Base-by-base conservation (phyloP, 768 basidiomycete genomes). In the Podaxis sp. region DNA sequence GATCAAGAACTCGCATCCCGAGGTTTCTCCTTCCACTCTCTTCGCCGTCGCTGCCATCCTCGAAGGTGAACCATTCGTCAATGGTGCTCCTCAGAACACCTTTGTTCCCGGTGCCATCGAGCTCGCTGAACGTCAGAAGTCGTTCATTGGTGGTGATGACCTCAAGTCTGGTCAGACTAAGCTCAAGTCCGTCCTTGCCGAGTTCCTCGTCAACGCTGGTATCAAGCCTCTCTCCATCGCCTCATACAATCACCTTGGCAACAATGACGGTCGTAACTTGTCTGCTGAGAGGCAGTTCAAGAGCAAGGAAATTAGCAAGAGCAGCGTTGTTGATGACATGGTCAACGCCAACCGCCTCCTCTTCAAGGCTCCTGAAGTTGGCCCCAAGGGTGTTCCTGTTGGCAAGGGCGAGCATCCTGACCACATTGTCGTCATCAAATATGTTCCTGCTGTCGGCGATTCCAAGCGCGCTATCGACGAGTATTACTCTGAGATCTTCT, bases 381-480 rank as follows among this genome's bases (percentile, higher is more conserved):
- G 80, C 5, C 74, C 80, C 28, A 84, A 82, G 65, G 84, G 82
- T 49, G 75, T 78, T 63, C 67, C 74, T 53, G 68, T 76, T 24
- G 88, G 83, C 68, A 95, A 96, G 77, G 95, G 95, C 70, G 96
- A 99, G 78, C 95, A 98, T 76, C 96, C 96, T 30, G 96, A 98
- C 76, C 96, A 99, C 73, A 84, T 96, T 69, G 89, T 98, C 59
- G 95, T 96, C 61, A 96, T 96, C 85, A 96, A 96, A 82, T 96
- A 96, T 68, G 90, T 98, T 2, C 95, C 94, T 22, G 93, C 95
- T 26, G 95, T 96, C 33, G 96, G 96, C 42, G 97, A 99, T 80
- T 93, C 92, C 62, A 99, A 98, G 87, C 85, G 94, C 61, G 97
- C 96, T n/a, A 95, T 99, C 82, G 97, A 99, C 77, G 96, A 98